Base-by-base conservation (phyloP, 1,139 yeast genomes). In the Hyphopichia burtonii region DNA sequence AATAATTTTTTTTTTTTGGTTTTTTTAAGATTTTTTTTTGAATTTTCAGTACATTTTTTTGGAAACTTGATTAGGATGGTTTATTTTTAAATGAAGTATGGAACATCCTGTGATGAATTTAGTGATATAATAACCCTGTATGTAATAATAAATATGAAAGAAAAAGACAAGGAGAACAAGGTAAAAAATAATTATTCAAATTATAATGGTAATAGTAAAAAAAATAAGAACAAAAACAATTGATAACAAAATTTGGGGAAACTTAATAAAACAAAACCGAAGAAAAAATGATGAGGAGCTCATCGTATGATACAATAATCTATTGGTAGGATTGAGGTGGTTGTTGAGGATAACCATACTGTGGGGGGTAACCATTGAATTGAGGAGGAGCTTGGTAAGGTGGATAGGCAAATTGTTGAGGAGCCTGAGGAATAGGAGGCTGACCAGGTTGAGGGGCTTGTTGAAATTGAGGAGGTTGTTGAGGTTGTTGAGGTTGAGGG, bases 301-400 rank as follows among this genome's bases (percentile, higher is more conserved):
- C 11, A 25, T 25, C n/a, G n/a, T 25, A 25, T 15, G n/a, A 28
- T 14, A 28, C 17, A 28, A n/a, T 5, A 28, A 28, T n/a, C 17
- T n/a, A 4, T 34, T 40, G 41, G 37, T 43, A 41, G 37, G 35
- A 43, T 28, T 35, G 42, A 33, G 38, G 44, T 18, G 27, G 43
- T 44, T 43, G 48, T 31, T 50, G 56, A 32, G 20, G 39, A 28
- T 41, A 57, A 14, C 17, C 4, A 30, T 48, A 53, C 39, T 58
- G 68, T 31, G 59, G 60, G 3, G 63, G 59, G 46, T 57, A 56
- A 3, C 63, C 64, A 36, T 58, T 57, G 51, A 50, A 59, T 42
- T 59, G 68, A 19, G 61, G 66, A 11, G 44, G 43, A 25, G 41
- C 43, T 48, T 54, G 59, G 39, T 53, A 52, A 36, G 51, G 55